phyloP scores from a whole-genome alignment of 306 rosid genomes.

The Medicago arabica region DNA sequence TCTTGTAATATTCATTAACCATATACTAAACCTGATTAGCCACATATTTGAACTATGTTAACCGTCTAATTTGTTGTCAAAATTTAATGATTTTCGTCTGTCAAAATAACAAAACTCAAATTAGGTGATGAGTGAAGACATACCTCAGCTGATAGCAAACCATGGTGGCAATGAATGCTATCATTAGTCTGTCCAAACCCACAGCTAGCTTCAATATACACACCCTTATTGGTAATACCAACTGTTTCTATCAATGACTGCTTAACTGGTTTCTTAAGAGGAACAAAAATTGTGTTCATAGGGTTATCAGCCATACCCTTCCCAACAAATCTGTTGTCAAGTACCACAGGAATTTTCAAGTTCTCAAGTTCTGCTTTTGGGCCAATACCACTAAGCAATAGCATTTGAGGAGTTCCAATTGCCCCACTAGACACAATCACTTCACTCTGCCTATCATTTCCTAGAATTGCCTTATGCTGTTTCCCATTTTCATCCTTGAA shows the following conservation, averaged over 20 bases:
- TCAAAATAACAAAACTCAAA: constrained; percentile 9
- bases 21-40: no score
- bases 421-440: constrained; percentile 84
- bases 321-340: constrained; percentile 75
- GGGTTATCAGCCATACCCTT: constrained; percentile 95
- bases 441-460: constrained; percentile 58
- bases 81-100: neutral
- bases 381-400: constrained; percentile 90
- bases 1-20: neutral
- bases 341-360: constrained; percentile 68
- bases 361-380: constrained; percentile 67
- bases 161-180: constrained; percentile 93
- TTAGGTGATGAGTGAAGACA: constrained; percentile 17
- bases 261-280: constrained; percentile 53
- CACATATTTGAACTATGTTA: no score
- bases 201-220: constrained; percentile 88
- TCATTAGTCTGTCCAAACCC: constrained; percentile 81
- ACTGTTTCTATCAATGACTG: constrained; percentile 86
- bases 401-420: constrained; percentile 86
- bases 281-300: constrained; percentile 86
- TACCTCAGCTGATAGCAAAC: constrained; percentile 95
- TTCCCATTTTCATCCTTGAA: constrained; percentile 88
- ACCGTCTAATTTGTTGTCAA: no score
- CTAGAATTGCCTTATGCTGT: constrained; percentile 64
- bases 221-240: constrained; percentile 87